Evolutionary conservation across 805 yeast species (phyloP).

Genomic region (Alloascoidea africana): DNA sequence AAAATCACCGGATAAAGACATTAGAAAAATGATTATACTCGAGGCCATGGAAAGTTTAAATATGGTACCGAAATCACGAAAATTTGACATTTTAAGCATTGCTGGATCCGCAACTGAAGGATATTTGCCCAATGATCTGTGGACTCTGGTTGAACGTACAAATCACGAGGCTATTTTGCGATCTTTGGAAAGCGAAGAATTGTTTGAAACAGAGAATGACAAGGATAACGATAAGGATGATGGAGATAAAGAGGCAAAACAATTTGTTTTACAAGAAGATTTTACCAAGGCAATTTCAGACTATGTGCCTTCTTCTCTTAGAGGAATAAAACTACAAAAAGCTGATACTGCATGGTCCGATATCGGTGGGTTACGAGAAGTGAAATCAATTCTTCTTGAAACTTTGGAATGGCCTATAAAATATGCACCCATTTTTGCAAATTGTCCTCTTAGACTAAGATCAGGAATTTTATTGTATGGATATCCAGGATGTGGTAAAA

Average conservation of each 20-base stretch:
- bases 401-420: constrained; percentile 96
- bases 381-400: constrained; percentile 63
- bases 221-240: constrained; percentile 7
- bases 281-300: constrained; percentile 47
- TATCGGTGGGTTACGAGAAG: constrained; percentile 75
- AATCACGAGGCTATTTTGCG: constrained; percentile 17
- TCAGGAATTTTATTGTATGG: constrained; percentile 89
- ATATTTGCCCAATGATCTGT: constrained; percentile 70
- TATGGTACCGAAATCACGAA: constrained; percentile 21
- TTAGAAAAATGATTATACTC: constrained; percentile 32
- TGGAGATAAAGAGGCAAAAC: constrained; percentile 1
- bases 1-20: constrained; percentile 52
- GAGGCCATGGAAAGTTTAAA: constrained; percentile 22
- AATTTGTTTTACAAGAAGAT: constrained; percentile 18
- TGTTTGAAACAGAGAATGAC: constrained; percentile 2
- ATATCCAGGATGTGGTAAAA: constrained; percentile 96
- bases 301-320: constrained; percentile 64
- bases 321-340: constrained; percentile 79
- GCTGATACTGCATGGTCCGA: constrained; percentile 68
- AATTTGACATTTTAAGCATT: constrained; percentile 32
- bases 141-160: constrained; percentile 51
- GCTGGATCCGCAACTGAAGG: constrained; percentile 69
- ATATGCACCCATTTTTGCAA: constrained; percentile 87
- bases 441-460: constrained; percentile 73
- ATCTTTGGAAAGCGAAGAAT: constrained; percentile 4